Percentiles rank a stretch among this genome's conserved stretches.
Evolutionary conservation across 2,329 filamentous ascomycete species (phyloP).

Genomic region (Neofusicoccum laricinum): DNA sequence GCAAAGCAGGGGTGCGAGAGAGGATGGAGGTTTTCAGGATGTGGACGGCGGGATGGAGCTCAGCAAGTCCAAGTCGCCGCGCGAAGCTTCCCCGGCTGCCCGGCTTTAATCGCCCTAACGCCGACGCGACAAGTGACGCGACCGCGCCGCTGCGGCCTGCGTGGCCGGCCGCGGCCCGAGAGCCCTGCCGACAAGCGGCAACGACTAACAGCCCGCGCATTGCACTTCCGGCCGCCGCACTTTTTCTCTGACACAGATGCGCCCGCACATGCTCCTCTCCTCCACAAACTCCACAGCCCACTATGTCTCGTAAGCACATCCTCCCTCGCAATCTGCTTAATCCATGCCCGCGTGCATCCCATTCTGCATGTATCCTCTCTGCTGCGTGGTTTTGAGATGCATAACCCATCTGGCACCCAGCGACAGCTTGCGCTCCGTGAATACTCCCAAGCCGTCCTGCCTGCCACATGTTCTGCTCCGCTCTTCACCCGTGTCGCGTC

Average conservation of each 20-base stretch:
- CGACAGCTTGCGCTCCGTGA: background rate
- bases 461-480: background rate
- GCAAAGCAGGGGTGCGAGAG: background rate
- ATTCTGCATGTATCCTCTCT: background rate
- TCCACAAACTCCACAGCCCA: conserved; percentile 22
- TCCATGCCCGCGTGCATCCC: background rate
- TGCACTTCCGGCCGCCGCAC: background rate
- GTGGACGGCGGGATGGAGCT: background rate
- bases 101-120: conserved; percentile 7
- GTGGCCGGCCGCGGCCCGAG: background rate
- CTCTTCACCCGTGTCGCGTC: background rate
- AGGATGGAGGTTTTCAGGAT: background rate
- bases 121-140: background rate
- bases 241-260: conserved; percentile 11
- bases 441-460: background rate
- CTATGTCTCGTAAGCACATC: conserved; percentile 28
- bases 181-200: background rate
- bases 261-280: conserved; percentile 5
- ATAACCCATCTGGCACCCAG: background rate
- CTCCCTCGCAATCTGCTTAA: conserved; percentile 11
- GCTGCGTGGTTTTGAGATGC: background rate
- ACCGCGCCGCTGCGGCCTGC: background rate
- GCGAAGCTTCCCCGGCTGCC: conserved; percentile 3
- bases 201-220: background rate
- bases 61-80: background rate